Conservation (phyloP, 2,329 filamentous ascomycete genomes). For the Penicillium thymicola region DNA sequence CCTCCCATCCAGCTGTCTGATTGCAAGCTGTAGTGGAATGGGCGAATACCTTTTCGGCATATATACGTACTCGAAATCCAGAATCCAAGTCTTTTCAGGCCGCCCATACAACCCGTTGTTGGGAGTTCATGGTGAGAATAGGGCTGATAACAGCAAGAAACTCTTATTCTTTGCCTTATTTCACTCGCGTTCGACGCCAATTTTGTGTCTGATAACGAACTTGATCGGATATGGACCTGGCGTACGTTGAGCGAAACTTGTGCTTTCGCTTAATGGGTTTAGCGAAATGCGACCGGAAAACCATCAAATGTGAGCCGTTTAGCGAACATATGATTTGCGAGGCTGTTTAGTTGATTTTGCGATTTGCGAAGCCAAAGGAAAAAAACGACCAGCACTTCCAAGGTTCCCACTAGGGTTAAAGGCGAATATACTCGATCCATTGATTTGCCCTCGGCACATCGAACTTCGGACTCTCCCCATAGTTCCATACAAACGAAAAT, state of each 20-base stretch:
- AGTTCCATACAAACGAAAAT: neutral
- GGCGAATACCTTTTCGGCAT: neutral
- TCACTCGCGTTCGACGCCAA: neutral
- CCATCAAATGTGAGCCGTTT: neutral
- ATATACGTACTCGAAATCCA: neutral
- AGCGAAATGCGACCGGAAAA: neutral
- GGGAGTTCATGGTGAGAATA: too few species aligned
- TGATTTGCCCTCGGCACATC: neutral
- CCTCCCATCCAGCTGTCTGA: neutral
- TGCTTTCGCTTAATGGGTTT: neutral
- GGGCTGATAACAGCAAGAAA: neutral
- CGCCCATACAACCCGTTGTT: too few species aligned
- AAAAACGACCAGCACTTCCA: neutral
- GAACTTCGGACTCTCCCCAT: neutral
- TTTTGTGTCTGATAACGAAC: neutral
- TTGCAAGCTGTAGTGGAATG: neutral
- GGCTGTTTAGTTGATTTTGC: neutral
- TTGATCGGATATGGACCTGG: neutral
- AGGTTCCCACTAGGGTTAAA: neutral
- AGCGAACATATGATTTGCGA: neutral
- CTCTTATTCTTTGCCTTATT: neutral
- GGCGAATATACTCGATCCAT: neutral
- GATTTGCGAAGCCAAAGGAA: neutral
- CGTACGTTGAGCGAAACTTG: neutral
- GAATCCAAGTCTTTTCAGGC: neutral